These are phyloP conservation scores for Parietaria judaica DNA, from an alignment of 306 rosid genomes.

Conservation along the genomic window DNA sequence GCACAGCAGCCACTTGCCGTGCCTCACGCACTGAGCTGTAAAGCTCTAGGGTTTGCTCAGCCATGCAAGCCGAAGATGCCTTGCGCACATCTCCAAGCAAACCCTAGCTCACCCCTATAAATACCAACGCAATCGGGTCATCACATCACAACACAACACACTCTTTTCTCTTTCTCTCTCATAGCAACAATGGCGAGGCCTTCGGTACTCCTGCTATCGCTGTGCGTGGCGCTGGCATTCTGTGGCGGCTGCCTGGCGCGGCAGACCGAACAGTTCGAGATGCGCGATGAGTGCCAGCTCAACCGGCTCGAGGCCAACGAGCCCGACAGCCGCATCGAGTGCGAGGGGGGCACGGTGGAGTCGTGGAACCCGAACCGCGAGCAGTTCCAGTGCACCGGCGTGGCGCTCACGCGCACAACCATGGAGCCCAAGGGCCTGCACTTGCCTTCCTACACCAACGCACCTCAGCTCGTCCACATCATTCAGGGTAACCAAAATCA, in stretches of 20 bases:
- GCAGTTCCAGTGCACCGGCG: constrained; percentile 34
- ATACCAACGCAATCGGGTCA: constrained; percentile 15
- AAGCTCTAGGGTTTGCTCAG: not conserved
- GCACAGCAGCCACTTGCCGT: too few species aligned
- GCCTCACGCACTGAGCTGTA: too few species aligned
- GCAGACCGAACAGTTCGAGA: not conserved
- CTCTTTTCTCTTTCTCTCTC: not conserved
- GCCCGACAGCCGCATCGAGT: constrained; percentile 29
- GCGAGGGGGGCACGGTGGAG: constrained; percentile 38
- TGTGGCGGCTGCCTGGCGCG: constrained; percentile 25
- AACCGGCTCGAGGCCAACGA: constrained; percentile 30
- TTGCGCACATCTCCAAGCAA: not conserved
- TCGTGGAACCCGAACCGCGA: constrained; percentile 36
- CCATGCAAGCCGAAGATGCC: constrained; percentile 23
- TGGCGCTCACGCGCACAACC: constrained; percentile 22
- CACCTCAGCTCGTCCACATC: constrained; percentile 33
- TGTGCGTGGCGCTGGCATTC: constrained; percentile 28
- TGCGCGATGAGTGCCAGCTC: constrained; percentile 23
- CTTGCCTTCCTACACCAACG: constrained; percentile 37
- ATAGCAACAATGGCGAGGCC: constrained; percentile 9
- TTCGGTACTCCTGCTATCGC: constrained; percentile 17
- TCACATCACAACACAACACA: constrained; percentile 16
- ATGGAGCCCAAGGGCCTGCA: constrained; percentile 38
- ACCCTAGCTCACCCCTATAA: constrained; percentile 6
- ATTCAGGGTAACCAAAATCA: constrained; percentile 13